phyloP scores from a whole-genome alignment of 2,329 filamentous ascomycete species.

The Dactylonectria estremocensis region DNA sequence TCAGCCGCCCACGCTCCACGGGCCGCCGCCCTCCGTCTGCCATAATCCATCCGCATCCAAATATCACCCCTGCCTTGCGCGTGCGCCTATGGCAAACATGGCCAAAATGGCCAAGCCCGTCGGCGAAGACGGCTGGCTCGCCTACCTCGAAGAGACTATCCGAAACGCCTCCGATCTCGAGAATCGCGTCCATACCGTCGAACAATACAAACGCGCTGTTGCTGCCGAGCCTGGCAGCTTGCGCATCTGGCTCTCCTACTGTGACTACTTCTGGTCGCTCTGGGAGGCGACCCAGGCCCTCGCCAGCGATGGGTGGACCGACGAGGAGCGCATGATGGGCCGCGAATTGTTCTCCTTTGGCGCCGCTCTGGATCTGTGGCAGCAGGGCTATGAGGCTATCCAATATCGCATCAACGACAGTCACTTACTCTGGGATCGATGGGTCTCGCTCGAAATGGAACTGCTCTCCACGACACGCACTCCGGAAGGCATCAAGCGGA shows the following conservation, averaged over 20 bases:
- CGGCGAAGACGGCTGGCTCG: slow-evolving; percentile 84
- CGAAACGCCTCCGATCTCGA: slow-evolving; percentile 74
- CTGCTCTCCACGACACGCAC: slow-evolving; percentile 72
- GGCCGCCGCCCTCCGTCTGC: background rate
- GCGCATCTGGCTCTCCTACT: slow-evolving; percentile 83
- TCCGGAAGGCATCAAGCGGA: slow-evolving; percentile 71
- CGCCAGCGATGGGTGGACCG: slow-evolving; percentile 68
- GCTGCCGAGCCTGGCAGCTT: slow-evolving; percentile 81
- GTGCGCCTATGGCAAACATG: slow-evolving; percentile 34
- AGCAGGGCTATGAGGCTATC: slow-evolving; percentile 79
- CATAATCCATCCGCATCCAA: background rate
- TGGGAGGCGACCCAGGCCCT: slow-evolving; percentile 74
- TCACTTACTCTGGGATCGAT: slow-evolving; percentile 84
- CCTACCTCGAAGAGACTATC: slow-evolving; percentile 81
- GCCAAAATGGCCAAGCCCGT: slow-evolving; percentile 70
- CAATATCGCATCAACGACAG: slow-evolving; percentile 84
- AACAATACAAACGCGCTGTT: slow-evolving; percentile 80
- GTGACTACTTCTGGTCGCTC: slow-evolving; percentile 82
- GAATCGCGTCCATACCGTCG: slow-evolving; percentile 78
- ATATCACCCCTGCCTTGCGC: background rate
- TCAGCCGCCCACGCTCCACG: background rate
- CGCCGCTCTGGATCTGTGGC: slow-evolving; percentile 77
- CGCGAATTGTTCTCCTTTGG: slow-evolving; percentile 81
- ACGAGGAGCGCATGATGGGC: slow-evolving; percentile 79
- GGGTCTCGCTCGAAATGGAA: slow-evolving; percentile 80